Conservation (phyloP, 2,329 filamentous ascomycete genomes). For the Pseudocercospora pini-densiflorae region DNA sequence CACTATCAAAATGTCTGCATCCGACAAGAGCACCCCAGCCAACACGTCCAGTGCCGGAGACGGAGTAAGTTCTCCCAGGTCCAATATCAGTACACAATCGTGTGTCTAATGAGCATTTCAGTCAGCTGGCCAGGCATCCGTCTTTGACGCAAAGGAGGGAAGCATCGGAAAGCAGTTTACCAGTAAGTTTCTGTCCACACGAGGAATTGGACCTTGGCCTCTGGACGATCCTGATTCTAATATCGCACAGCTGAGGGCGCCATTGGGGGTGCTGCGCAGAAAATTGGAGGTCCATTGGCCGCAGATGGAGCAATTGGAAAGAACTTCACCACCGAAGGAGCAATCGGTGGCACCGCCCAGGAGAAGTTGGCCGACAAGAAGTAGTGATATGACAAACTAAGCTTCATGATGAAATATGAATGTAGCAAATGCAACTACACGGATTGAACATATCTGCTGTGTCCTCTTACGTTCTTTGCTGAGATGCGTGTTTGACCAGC, state of each 20-base stretch:
- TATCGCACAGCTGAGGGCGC: background rate
- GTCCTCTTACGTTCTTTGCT: background rate
- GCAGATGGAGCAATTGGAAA: slow-evolving; percentile 16
- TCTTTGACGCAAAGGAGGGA: slow-evolving; percentile 2
- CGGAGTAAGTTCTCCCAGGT: background rate
- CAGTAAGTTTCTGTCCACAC: background rate
- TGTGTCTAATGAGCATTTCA: background rate
- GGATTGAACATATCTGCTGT: background rate
- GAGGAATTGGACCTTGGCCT: background rate
- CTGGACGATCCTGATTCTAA: background rate
- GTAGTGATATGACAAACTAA: background rate
- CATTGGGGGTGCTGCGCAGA: slow-evolving; percentile 10
- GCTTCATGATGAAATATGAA: background rate
- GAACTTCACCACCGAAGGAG: slow-evolving; percentile 16
- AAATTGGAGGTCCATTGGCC: slow-evolving; percentile 15
- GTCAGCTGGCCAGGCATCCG: background rate
- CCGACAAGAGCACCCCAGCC: slow-evolving; percentile 2
- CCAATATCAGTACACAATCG: no score
- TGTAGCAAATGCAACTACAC: background rate
- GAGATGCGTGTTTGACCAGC: background rate
- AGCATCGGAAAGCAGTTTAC: background rate
- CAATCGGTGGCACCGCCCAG: slow-evolving; percentile 15
- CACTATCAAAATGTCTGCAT: background rate
- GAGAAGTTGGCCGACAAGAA: slow-evolving; percentile 5
- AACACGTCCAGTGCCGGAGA: background rate